Base-by-base conservation (phyloP, 2,329 filamentous ascomycete genomes). In the Blastomyces emzantsi region DNA sequence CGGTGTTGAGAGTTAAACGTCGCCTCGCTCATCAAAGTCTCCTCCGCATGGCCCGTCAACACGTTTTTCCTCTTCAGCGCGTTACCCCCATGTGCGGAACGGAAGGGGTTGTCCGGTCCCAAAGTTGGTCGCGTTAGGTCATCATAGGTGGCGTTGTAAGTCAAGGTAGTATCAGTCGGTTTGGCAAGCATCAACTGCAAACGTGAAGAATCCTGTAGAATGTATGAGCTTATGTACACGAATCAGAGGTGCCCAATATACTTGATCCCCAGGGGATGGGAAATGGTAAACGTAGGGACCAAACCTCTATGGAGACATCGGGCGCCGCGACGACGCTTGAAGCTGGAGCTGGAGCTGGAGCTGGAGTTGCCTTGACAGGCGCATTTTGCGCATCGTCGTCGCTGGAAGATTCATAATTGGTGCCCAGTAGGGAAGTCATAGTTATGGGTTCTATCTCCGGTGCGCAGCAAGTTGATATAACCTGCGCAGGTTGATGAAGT, bases 1-100 rank as follows among this genome's bases (percentile, higher is more conserved):
- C 91, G 88, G 73, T 97, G 92, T 67, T 94, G 92, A 71, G 85
- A 85, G 69, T 90, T 86, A 74, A 99, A 99, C 0, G 90, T 92
- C 67, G 93, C 86, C 72, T 97, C 94, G 75, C 90, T 96, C 67
- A 99, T 86, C 69, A 85, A 90, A 0, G 90, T 92, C 76, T 99
- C 93, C 69, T 94, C 85, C 1, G 94, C 94, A 70, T 85, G 88
- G 13, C 94, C 94, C 0, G 94, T 97, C 13, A 90, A 82, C 1
- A 92, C 82, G 66, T 92, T 93, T 73, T 92, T 93, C 65, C 90
- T 86, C 76, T 92, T 93, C 64, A 86, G 73, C 1, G 77, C 76
- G 59, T 79, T 83, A 25, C 69, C 72, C 17, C 76, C 73, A 22
- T 81, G 76, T 36, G 86, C 82, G 68, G 87, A 81, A 73, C 85